Conservation (phyloP, 78 protist species). For the Dictyostelium brefeldianum region DNA sequence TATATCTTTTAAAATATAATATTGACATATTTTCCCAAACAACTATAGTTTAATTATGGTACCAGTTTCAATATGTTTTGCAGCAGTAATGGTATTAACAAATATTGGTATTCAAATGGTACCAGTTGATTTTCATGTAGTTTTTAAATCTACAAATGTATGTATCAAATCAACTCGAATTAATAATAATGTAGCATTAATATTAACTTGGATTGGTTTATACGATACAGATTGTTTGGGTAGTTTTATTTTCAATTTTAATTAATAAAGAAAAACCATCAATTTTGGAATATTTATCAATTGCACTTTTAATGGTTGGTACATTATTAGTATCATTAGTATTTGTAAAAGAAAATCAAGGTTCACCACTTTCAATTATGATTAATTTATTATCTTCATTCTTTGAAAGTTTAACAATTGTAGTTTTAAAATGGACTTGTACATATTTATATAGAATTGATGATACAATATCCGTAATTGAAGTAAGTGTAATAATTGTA, state of each 20-base stretch:
- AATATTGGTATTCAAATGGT: slow-evolving; percentile 38
- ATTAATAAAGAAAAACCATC: slow-evolving; percentile 70
- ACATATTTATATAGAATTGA: slow-evolving; percentile 32
- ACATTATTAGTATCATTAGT: slow-evolving; percentile 41
- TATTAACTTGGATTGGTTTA: too few species aligned
- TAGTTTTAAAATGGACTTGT: slow-evolving; percentile 66
- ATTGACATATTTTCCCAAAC: neutral
- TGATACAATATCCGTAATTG: slow-evolving; percentile 54
- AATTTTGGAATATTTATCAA: slow-evolving; percentile 11
- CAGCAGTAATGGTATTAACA: slow-evolving; percentile 51
- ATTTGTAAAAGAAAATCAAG: neutral
- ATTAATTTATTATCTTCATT: slow-evolving; percentile 54
- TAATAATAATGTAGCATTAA: too few species aligned
- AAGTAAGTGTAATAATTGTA: too few species aligned
- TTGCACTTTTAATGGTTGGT: slow-evolving; percentile 44
- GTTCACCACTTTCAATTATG: slow-evolving; percentile 19
- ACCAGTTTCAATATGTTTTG: slow-evolving; percentile 75
- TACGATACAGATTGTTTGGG: slow-evolving; percentile 75
- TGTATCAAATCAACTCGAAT: neutral
- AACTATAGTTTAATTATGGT: slow-evolving; percentile 59
- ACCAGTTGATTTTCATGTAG: slow-evolving; percentile 66
- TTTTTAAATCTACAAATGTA: slow-evolving; percentile 76
- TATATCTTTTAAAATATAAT: neutral
- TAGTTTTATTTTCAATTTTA: slow-evolving; percentile 60
- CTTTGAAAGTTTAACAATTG: slow-evolving; percentile 47